Evolutionary conservation across 1,284 basidiomycete genomes (phyloP).

Genomic region (Ceratobasidium sp.): DNA sequence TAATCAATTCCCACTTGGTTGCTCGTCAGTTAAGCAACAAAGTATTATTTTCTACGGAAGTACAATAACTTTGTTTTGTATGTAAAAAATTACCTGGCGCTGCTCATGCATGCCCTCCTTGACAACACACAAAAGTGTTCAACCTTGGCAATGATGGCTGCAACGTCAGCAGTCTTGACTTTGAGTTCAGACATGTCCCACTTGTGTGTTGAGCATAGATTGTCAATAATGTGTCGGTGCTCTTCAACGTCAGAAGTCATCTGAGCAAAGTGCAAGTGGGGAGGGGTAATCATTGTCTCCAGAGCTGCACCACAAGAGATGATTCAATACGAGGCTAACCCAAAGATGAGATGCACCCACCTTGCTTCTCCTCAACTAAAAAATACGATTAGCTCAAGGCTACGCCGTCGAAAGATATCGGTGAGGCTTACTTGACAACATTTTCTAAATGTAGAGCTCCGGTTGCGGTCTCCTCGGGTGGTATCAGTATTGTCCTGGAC

Average conservation of each 20-base stretch:
- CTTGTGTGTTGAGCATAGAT: slow-evolving; percentile 71
- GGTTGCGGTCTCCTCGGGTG: slow-evolving; percentile 13
- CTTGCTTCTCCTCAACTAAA: slow-evolving; percentile 81
- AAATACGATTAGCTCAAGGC: slow-evolving; percentile 23
- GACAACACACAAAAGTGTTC: slow-evolving; percentile 79
- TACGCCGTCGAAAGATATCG: slow-evolving; percentile 24
- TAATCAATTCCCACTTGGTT: no score
- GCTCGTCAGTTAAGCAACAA: no score
- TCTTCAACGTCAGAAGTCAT: slow-evolving; percentile 80
- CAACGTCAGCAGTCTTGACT: slow-evolving; percentile 71
- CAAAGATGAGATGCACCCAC: slow-evolving; percentile 56
- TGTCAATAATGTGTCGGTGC: slow-evolving; percentile 70
- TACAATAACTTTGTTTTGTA: no score
- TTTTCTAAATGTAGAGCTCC: slow-evolving; percentile 24
- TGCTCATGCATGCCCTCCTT: slow-evolving; percentile 83
- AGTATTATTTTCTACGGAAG: no score
- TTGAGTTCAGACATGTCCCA: slow-evolving; percentile 68
- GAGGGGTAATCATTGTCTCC: slow-evolving; percentile 75
- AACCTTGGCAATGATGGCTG: slow-evolving; percentile 70
- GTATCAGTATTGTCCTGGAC: slow-evolving; percentile 44
- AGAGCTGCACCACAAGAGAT: slow-evolving; percentile 64
- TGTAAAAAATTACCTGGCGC: no score
- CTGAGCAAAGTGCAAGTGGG: slow-evolving; percentile 77
- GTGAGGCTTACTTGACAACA: slow-evolving; percentile 64
- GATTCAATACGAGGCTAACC: slow-evolving; percentile 34